Evolutionary conservation across 257 asterid genomes (phyloP).

Genomic region (Solanum chiquidenum): DNA sequence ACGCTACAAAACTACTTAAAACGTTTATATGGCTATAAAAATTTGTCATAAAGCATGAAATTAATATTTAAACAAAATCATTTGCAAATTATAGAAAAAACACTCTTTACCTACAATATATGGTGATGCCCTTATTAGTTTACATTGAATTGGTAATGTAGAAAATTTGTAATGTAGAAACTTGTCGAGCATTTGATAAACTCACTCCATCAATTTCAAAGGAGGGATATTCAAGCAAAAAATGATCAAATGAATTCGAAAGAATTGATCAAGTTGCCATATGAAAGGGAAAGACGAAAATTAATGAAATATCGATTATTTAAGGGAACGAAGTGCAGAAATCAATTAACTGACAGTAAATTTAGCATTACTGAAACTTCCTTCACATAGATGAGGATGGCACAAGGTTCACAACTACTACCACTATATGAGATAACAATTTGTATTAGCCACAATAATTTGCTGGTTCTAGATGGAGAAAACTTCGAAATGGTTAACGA

Average conservation of each 20-base stretch:
- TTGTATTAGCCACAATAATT: background rate
- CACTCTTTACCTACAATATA: background rate
- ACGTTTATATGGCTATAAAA: too few relatives aligned
- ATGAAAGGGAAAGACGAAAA: background rate
- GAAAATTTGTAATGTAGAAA: too few relatives aligned
- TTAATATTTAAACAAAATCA: background rate
- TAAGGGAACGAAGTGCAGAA: background rate
- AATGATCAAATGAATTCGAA: background rate
- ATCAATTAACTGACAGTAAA: background rate
- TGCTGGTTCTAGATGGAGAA: background rate
- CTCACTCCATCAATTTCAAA: background rate
- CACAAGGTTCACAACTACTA: background rate
- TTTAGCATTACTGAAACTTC: background rate
- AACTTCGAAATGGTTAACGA: background rate
- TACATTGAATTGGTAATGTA: too few relatives aligned
- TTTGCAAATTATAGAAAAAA: background rate
- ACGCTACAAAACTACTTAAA: background rate
- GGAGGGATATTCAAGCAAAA: background rate
- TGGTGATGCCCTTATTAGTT: too few relatives aligned
- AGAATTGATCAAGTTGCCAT: background rate
- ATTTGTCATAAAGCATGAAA: background rate
- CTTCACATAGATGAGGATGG: background rate
- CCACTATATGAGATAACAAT: background rate
- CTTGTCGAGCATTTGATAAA: background rate
- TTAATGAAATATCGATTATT: background rate